These are phyloP conservation scores for Malbranchea cinnamomea DNA, from an alignment of 2,329 filamentous ascomycete species.

Conservation along the genomic window DNA sequence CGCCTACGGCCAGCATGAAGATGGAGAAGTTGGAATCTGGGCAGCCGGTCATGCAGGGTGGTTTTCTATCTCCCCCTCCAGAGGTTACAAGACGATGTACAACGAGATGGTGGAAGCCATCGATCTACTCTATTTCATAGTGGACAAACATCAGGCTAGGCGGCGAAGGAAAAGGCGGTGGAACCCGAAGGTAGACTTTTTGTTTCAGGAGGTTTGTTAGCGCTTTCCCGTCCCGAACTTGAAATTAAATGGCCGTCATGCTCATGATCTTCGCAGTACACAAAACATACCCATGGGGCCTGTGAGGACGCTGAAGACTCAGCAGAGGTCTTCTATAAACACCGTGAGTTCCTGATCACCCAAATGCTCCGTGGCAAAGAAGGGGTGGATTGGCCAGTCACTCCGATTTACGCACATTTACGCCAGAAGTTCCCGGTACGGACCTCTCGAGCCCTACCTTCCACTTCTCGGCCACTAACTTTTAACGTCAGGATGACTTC, in stretches of 20 bases:
- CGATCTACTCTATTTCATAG: conserved; percentile 44
- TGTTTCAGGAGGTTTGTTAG: conserved; percentile 27
- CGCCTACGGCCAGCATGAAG: conserved; percentile 37
- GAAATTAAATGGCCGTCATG: conserved; percentile 1
- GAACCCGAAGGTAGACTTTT: conserved; percentile 23
- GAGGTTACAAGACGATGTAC: conserved; percentile 38
- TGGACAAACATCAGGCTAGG: conserved; percentile 39
- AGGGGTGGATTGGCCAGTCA: conserved; percentile 29
- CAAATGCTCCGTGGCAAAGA: conserved; percentile 33
- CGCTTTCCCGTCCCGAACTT: background rate
- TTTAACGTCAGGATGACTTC: conserved; percentile 6
- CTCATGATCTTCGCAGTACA: conserved; percentile 18
- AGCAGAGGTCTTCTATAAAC: conserved; percentile 31
- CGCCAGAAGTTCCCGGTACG: conserved; percentile 28
- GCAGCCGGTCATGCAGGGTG: conserved; percentile 47
- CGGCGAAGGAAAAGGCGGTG: conserved; percentile 18
- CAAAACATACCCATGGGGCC: conserved; percentile 26
- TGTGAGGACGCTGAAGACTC: conserved; percentile 32
- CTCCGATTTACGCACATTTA: conserved; percentile 30
- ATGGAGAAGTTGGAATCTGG: conserved; percentile 44
- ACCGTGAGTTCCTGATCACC: conserved; percentile 30
- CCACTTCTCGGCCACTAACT: too few species aligned
- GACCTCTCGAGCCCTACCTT: background rate
- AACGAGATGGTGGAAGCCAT: conserved; percentile 44
- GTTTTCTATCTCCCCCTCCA: conserved; percentile 42